Evolutionary conservation across 2,329 filamentous ascomycete genomes (phyloP), one percentile per base, ranked within the genome.

Genomic region (Cladophialophora bantiana): DNA sequence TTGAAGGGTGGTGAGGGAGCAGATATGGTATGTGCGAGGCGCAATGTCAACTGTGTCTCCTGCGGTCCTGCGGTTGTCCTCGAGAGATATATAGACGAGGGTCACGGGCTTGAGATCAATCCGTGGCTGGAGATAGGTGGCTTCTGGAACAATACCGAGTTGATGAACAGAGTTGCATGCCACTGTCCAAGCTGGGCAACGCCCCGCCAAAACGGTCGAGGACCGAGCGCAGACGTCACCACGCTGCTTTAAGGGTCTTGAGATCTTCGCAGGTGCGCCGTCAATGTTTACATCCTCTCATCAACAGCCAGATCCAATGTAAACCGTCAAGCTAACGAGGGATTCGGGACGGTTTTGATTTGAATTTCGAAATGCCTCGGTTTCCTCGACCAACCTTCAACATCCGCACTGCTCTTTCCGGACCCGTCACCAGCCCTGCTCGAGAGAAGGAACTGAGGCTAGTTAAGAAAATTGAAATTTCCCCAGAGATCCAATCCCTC

Each of bases 401-500:
- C 40, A 68, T 68, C 48, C 66, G 62, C 7, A 55, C 63, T 32
- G 53, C 53, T 26, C 40, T 65, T 7, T 55, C 20, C 15, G 66
- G 66, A 18, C 66, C 62, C 20, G n/a, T 42, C 6, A 53, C 36
- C 26, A 66, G 67, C 50, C 63, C 67, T 7, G 55, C 62, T 3
- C 40, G 60, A 31, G 60, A 68, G 10, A 57, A 58, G 26, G 36
- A 58, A 10, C 13, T 64, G 15, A 52, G 54, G 45, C 40, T 66
- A 4, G 67, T 68, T 60, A 66, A 64, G 59, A 52, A 62, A 35
- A 70, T 70, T 54, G 61, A 67, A 7, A 65, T 70, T 31, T 65
- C 68, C 26, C 64, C 70, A 9, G 60, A 69, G 52, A 73, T 73
- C 52, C 35, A 60, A 35, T 76, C 79, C 1, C 82, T 90, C 62